Percentiles rank a stretch among this genome's conserved stretches.
phyloP scores from a whole-genome alignment of 768 basidiomycete genomes.

The Jaapia argillacea region DNA sequence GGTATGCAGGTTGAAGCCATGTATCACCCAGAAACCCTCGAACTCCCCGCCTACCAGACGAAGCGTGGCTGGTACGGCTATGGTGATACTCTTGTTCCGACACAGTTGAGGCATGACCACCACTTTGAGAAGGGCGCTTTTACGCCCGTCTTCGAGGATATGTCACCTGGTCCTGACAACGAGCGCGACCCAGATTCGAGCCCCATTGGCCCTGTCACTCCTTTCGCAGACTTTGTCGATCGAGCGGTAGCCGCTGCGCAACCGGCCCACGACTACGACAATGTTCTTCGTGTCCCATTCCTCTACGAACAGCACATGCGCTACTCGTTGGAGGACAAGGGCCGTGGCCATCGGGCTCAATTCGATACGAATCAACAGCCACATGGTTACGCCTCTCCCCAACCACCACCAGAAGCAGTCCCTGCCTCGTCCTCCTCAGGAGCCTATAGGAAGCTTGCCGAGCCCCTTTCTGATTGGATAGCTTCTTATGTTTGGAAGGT shows the following conservation, averaged over 20 bases:
- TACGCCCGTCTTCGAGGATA: slow-evolving; percentile 55
- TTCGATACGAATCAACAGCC: neutral
- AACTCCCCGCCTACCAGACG: neutral
- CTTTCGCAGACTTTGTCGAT: slow-evolving; percentile 70
- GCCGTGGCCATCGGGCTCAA: neutral
- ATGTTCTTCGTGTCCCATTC: neutral
- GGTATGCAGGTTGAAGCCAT: slow-evolving; percentile 3
- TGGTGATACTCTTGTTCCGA: neutral
- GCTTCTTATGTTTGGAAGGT: slow-evolving; percentile 76
- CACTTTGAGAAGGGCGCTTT: slow-evolving; percentile 27
- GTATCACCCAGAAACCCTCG: neutral
- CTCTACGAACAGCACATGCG: neutral
- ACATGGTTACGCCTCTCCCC: slow-evolving; percentile 4
- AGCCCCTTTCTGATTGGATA: slow-evolving; percentile 73
- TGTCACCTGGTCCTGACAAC: slow-evolving; percentile 43
- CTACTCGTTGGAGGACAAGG: neutral
- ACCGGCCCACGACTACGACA: neutral
- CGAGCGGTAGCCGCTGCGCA: slow-evolving; percentile 44
- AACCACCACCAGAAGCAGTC: slow-evolving; percentile 16
- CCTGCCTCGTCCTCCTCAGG: slow-evolving; percentile 40
- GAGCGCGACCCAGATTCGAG: slow-evolving; percentile 51
- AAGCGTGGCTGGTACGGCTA: neutral
- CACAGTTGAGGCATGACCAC: slow-evolving; percentile 9
- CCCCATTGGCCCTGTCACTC: slow-evolving; percentile 65
- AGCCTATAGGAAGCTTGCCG: slow-evolving; percentile 62